phyloP scores from a whole-genome alignment of 2,329 filamentous ascomycete genomes.

The Tolypocladium cylindrosporum region DNA sequence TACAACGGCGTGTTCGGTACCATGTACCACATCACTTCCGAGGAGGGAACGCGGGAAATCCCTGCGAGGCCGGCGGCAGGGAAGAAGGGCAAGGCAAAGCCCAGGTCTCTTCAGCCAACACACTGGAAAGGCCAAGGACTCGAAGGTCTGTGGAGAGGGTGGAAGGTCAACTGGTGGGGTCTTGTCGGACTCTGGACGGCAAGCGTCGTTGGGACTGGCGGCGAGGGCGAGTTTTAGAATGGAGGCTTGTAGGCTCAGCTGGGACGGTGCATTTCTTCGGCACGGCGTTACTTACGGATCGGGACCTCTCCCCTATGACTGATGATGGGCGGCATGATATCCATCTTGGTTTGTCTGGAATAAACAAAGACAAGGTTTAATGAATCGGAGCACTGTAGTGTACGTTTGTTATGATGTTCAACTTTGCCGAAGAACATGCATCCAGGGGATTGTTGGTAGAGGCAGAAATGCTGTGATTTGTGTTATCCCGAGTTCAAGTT shows the following conservation, averaged over 20 bases:
- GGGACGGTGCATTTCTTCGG: conserved; percentile 16
- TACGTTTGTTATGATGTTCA: not conserved
- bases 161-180: conserved; percentile 72
- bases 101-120: conserved; percentile 16
- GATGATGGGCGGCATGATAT: conserved; percentile 27
- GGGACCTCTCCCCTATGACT: conserved; percentile 25
- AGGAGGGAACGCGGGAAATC: conserved; percentile 61
- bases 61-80: conserved; percentile 20
- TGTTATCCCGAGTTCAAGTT: too few species aligned
- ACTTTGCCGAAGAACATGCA: not conserved
- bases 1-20: conserved; percentile 87
- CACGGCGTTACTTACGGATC: conserved; percentile 21
- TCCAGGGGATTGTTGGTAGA: not conserved
- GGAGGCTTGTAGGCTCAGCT: conserved; percentile 7
- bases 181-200: conserved; percentile 66
- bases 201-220: conserved; percentile 50
- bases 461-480: not conserved
- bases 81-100: conserved; percentile 21
- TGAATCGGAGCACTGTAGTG: not conserved
- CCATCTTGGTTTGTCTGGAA: not conserved
- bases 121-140: conserved; percentile 56
- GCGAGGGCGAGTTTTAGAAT: conserved; percentile 48
- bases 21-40: conserved; percentile 75
- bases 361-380: not conserved
- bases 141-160: conserved; percentile 60